Percentiles rank a stretch among this genome's conserved stretches.
phyloP scores from a whole-genome alignment of 2,329 filamentous ascomycete genomes.

The Magnaporthiopsis rhizophila region DNA sequence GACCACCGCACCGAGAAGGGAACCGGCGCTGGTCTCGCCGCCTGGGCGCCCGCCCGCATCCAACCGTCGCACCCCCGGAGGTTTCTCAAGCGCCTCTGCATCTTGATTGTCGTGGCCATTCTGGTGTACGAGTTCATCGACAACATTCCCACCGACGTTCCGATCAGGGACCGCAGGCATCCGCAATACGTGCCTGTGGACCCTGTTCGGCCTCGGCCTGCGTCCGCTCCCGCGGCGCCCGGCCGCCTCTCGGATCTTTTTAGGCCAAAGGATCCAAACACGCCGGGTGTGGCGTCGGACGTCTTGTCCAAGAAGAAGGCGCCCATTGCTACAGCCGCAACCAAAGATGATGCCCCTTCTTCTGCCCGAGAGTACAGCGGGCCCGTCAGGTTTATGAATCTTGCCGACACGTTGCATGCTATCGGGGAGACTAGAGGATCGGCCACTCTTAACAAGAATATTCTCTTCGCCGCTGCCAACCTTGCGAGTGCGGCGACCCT shows the following conservation, averaged over 20 bases:
- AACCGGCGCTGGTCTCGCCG: slow-evolving; percentile 8
- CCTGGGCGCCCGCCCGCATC: slow-evolving; percentile 30
- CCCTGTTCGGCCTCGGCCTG: background rate
- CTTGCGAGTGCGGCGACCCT: slow-evolving; percentile 64
- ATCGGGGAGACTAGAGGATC: slow-evolving; percentile 46
- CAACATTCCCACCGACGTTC: slow-evolving; percentile 46
- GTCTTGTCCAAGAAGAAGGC: slow-evolving; percentile 9
- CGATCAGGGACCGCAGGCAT: slow-evolving; percentile 28
- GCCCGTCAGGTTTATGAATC: slow-evolving; percentile 55
- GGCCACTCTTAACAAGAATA: slow-evolving; percentile 52
- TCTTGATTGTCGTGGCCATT: slow-evolving; percentile 37
- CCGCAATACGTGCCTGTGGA: slow-evolving; percentile 24
- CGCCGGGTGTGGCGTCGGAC: no score
- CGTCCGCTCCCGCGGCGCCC: background rate
- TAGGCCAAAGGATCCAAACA: background rate
- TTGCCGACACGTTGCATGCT: slow-evolving; percentile 55
- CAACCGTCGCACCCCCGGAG: slow-evolving; percentile 37
- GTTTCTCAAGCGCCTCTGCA: slow-evolving; percentile 41
- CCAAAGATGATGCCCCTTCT: slow-evolving; percentile 15
- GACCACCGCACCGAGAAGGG: slow-evolving; percentile 33
- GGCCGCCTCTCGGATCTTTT: background rate
- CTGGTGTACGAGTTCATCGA: slow-evolving; percentile 57
- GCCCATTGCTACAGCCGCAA: background rate
- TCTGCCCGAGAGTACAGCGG: slow-evolving; percentile 53
- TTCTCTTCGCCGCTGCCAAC: slow-evolving; percentile 72